Evolutionary conservation across 257 asterid species (phyloP).

Genomic region (Leonotis leonurus): DNA sequence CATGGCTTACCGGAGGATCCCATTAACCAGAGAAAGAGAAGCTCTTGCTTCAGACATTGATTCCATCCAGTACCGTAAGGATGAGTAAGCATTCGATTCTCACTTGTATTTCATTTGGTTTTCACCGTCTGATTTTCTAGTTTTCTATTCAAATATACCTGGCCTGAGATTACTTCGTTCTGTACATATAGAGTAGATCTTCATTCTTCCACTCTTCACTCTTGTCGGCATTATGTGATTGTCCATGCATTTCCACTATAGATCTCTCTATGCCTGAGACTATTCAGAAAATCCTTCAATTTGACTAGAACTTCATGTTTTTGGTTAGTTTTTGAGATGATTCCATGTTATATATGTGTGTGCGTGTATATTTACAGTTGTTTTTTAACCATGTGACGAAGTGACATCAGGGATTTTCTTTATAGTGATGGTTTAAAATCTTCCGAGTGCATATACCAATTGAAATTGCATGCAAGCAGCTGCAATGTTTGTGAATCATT

Average conservation of each 20-base stretch:
- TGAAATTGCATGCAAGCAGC: conserved; percentile 7
- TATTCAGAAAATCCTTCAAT: background rate
- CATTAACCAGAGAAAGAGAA: conserved; percentile 93
- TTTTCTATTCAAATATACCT: background rate
- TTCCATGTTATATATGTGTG: conserved; percentile 7
- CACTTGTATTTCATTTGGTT: conserved; percentile 1
- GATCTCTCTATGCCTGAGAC: background rate
- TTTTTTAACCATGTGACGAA: background rate
- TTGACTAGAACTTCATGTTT: background rate
- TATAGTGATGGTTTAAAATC: background rate
- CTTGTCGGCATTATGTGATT: conserved; percentile 1
- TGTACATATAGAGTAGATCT: background rate
- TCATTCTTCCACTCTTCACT: no score
- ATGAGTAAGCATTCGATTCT: conserved; percentile 55
- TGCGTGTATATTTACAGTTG: background rate
- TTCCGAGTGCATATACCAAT: conserved; percentile 1
- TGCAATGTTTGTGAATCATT: background rate
- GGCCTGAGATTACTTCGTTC: background rate
- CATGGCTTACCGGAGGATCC: conserved; percentile 74
- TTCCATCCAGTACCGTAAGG: conserved; percentile 83
- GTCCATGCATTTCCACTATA: conserved; percentile 3
- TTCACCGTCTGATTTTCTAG: background rate
- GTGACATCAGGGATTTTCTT: background rate
- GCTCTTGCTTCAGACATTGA: conserved; percentile 89
- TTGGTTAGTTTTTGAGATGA: conserved; percentile 8